A percentile compares a stretch with the other conserved stretches of the same genome.
phyloP scores from a whole-genome alignment of 371 early-diverging fungal genomes.

The Mortierella sp. region DNA sequence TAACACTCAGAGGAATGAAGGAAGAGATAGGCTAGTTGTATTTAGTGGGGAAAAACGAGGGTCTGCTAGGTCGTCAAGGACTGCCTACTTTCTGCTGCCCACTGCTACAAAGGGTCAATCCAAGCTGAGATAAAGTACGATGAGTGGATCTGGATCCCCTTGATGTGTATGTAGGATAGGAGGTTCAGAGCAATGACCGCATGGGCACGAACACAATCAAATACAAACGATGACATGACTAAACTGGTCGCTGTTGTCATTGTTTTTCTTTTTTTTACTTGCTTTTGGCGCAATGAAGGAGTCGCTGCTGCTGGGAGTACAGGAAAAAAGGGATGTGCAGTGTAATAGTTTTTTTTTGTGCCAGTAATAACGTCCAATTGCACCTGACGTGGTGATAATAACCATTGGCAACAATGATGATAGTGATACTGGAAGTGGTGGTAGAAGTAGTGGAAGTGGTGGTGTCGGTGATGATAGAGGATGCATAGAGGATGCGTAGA shows the following conservation, averaged over 20 bases:
- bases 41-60: no score
- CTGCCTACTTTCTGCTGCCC: no score
- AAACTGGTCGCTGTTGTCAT: not conserved
- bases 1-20: no score
- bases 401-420: not conserved
- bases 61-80: no score
- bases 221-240: not conserved
- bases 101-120: not conserved
- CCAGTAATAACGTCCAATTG: not conserved
- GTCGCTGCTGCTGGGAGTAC: not conserved
- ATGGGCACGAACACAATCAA: not conserved
- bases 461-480: not conserved
- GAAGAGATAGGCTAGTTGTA: no score
- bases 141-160: not conserved
- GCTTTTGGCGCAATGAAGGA: no score
- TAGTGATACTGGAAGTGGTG: not conserved
- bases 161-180: not conserved
- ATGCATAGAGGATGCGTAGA: no score
- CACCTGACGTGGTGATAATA: not conserved
- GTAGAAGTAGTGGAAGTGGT: not conserved
- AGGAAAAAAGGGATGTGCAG: not conserved
- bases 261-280: not conserved
- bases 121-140: not conserved
- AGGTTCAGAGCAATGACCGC: not conserved
- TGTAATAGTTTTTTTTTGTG: not conserved